Base-by-base conservation (phyloP, 768 basidiomycete species). In the Amanita exitialis region DNA sequence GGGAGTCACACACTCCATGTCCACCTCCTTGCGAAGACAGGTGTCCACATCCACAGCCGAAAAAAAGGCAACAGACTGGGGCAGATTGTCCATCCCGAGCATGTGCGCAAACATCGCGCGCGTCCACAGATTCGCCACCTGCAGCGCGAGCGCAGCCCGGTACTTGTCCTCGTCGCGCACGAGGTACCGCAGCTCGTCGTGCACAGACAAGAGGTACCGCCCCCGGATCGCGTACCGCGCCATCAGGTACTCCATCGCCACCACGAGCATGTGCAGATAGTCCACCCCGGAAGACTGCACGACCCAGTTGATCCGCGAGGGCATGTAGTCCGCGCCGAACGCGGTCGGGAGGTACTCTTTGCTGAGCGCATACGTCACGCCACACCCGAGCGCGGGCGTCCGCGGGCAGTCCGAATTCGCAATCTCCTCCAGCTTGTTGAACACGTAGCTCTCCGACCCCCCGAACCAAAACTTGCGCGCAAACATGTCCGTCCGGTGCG, bases 251-350 rank as follows among this genome's bases (percentile, higher is more conserved):
- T 92, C 81, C 94, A 97, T 98, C 4, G 91, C 79, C 43, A 94
- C 90, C 60, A 99, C 91, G 53, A 98, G 78, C 35, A 99, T 81
- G 61, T 99, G 96, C 7, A 98, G 83, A 62, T 99, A 98, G 65
- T 98, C 96, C 38, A 98, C 95, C 3, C 95, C 96, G 0, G 93
- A 96, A 3, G 94, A 97, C 61, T 98, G 96, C 5, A 98, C 96
- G 44, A 94, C 96, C 96, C 96, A 98, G 62, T 99, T 99, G 70
- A 98, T 94, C 38, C 96, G 81, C 5, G 92, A 96, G 0, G 96
- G 86, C 77, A 98, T 85, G 64, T 90, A 98, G 56, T 94, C 90
- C 0, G 83, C 66, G 10, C 88, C 90, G 54, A 91, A 90, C 52
- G 76, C 78, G 30, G 79, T 78, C 0, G 87, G 86, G 2, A 99